Evolutionary conservation across 208 protist genomes (phyloP), one percentile per base, ranked within the genome.

Genomic region (Trypanosoma boissoni): DNA sequence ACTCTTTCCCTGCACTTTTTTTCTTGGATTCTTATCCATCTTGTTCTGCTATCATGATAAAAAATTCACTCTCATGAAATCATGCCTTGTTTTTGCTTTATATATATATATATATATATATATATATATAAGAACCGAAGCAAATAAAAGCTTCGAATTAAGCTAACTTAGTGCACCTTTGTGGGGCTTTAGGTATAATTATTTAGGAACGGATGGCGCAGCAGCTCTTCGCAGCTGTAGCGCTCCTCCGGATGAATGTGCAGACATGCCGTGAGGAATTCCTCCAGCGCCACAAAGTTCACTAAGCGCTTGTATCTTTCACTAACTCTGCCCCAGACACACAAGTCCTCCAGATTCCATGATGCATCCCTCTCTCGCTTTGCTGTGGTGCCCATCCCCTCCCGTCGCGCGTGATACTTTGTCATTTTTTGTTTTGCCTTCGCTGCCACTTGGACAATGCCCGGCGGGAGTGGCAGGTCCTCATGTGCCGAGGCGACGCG

Each of bases 121-220:
- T n/a, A n/a, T n/a, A n/a, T n/a, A n/a, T n/a, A n/a, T n/a, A n/a
- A n/a, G n/a, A n/a, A n/a, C n/a, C n/a, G n/a, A n/a, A n/a, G n/a
- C n/a, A n/a, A n/a, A n/a, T n/a, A n/a, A n/a, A n/a, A n/a, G n/a
- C n/a, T n/a, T n/a, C n/a, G n/a, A n/a, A n/a, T n/a, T n/a, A n/a
- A n/a, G n/a, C 27, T 50, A 29, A 16, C 29, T 45, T 26, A 27
- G 16, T 27, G 36, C 55, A 44, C 41, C 43, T 52, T 53, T 48
- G 41, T 65, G 5, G 58, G 31, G 36, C 43, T 26, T 54, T 59
- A 41, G 34, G 34, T 29, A 57, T 66, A 34, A 53, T 44, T 60
- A 66, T 46, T 66, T 3, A 93, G 58, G 52, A 94, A 91, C 3
- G 87, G 83, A 31, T 94, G 87, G 4, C 46, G 68, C 16, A 89